phyloP scores from a whole-genome alignment of 2,329 filamentous ascomycete species.

The Colletotrichum sp. region DNA sequence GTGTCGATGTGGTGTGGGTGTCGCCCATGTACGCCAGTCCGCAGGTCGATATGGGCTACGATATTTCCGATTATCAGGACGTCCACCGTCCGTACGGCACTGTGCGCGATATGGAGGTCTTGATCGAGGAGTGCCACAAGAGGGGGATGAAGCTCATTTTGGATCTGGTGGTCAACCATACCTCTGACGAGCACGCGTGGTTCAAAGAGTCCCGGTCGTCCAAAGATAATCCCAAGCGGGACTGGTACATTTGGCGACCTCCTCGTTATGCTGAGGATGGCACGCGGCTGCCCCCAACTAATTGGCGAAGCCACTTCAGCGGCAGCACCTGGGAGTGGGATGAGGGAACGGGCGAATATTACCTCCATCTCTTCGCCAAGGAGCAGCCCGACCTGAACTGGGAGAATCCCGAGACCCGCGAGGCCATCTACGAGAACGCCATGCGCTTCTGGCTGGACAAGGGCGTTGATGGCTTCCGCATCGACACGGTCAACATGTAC shows the following conservation, averaged over 20 bases:
- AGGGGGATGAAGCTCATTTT: conserved; percentile 74
- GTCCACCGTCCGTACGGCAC: conserved; percentile 72
- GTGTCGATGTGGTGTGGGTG: conserved; percentile 70
- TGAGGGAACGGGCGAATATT: conserved; percentile 75
- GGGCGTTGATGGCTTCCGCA: conserved; percentile 76
- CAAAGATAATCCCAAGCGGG: conserved; percentile 66
- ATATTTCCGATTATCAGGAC: conserved; percentile 70
- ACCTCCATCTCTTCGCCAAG: conserved; percentile 75
- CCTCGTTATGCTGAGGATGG: conserved; percentile 60
- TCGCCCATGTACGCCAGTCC: conserved; percentile 71
- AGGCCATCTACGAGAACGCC: conserved; percentile 72
- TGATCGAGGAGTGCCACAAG: conserved; percentile 65
- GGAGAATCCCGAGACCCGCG: conserved; percentile 72
- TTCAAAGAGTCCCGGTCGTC: conserved; percentile 70
- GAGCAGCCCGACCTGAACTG: conserved; percentile 89
- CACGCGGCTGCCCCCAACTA: conserved; percentile 73
- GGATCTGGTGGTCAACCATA: conserved; percentile 82
- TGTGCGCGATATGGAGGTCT: conserved; percentile 66
- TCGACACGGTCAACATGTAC: conserved; percentile 78
- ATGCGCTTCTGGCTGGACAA: conserved; percentile 82
- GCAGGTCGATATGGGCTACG: conserved; percentile 74
- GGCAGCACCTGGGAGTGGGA: conserved; percentile 75
- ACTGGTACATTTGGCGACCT: conserved; percentile 71
- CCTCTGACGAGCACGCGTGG: conserved; percentile 74
- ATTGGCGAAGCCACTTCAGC: conserved; percentile 71